These are phyloP conservation scores for Saccharomycopsis fibuligera DNA, from an alignment of 805 yeast species.

Conservation along the genomic window DNA sequence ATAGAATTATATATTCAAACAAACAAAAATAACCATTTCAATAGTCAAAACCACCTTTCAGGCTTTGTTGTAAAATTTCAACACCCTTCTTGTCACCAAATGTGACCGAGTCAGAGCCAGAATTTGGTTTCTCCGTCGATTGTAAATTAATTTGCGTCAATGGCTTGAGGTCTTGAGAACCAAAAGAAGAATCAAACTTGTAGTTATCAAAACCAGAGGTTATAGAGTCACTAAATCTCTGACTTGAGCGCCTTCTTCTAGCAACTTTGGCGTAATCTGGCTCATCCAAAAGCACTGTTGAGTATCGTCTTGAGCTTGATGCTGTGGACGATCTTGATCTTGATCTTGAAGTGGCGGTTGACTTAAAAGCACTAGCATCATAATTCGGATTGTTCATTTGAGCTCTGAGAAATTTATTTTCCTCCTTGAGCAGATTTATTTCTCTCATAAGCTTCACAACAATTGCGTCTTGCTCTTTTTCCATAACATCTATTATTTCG, in stretches of 20 bases:
- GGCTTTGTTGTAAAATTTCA: no score
- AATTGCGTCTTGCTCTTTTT: constrained; percentile 70
- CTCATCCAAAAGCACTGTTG: background rate
- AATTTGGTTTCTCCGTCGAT: no score
- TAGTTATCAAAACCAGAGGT: constrained; percentile 3
- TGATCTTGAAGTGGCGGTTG: no score
- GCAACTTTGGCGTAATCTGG: background rate
- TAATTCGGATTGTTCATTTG: constrained; percentile 24
- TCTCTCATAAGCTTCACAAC: constrained; percentile 62
- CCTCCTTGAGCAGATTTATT: constrained; percentile 47
- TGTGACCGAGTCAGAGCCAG: no score
- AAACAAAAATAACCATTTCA: no score
- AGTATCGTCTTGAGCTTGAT: background rate
- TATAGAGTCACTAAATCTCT: background rate
- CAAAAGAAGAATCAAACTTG: background rate
- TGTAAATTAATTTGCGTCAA: background rate
- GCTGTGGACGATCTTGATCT: no score
- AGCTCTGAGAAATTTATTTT: constrained; percentile 37
- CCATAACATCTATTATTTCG: constrained; percentile 54
- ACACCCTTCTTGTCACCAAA: no score
- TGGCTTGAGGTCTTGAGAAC: constrained; percentile 1
- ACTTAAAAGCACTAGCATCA: no score
- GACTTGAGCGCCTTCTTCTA: background rate
- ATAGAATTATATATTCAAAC: no score
- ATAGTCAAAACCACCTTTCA: no score